Base-by-base conservation (phyloP, 495 filamentous ascomycete species). In the Penicillium cosmopolitanum region DNA sequence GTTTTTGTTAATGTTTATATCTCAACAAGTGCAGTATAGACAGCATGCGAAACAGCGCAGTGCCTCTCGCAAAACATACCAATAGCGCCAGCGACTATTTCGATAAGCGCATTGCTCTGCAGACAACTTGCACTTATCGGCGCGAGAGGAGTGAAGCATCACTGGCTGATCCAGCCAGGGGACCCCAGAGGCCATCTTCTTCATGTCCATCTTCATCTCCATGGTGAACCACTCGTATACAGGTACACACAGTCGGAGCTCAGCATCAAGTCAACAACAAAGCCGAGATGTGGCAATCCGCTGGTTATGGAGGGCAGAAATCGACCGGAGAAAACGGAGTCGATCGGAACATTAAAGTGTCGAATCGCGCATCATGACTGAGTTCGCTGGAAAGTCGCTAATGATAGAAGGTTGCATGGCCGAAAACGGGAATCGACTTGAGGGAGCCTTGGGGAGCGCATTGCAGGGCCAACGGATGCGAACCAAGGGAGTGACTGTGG, bases 91-190 rank as follows among this genome's bases (percentile, higher is more conserved):
- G 50, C 74, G 63, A 16, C 66, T 65, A 13, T 58, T 67, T 15
- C 75, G 70, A 68, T 80, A 84, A 15, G 62, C 73, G 58, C 82
- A 85, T 58, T 84, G 77, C 15, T 67, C 73, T 0, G 72, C 63
- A 1, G 73, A 78, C 57, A 81, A 56, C 31, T 71, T 79, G 64
- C 82, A 84, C 21, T 57, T 64, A 10, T 70, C 73, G 13, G 70
- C 75, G 4, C 81, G 73, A 38, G 69, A 77, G 8, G 79, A 80
- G 58, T 81, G 78, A 55, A 84, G 75, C 72, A 76, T 73, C 52
- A 80, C 72, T 28, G 78, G 79, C 55, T 73, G 64, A 43, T 77
- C 72, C 1, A 82, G 73, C 79, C 79, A 80, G 59, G 77, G 78
- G 1, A 62, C 36, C 16, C 42, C 47, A 10, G 57, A 43, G 8